phyloP scores from a whole-genome alignment of 129 eudicot species.

The Ambrosia artemisiifolia region DNA sequence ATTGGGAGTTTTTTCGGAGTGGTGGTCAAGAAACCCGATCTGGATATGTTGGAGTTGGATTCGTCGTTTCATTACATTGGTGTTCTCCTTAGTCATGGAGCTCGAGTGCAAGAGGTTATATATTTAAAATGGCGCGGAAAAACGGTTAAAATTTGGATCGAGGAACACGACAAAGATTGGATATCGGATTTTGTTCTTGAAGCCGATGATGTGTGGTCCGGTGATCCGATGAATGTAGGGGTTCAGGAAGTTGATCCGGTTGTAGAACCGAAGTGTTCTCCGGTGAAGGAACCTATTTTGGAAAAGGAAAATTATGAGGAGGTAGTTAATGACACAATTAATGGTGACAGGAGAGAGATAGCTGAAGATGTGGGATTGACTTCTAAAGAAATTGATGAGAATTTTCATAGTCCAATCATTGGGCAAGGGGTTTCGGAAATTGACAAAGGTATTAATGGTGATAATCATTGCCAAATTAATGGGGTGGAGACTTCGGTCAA shows the following conservation, averaged over 20 bases:
- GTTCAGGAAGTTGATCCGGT: not conserved
- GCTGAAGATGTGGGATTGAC: not conserved
- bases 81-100: not conserved
- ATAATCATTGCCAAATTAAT: no score
- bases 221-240: not conserved
- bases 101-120: not conserved
- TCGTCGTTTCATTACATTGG: not conserved
- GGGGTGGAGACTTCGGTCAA: not conserved
- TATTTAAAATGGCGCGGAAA: not conserved
- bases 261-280: not conserved
- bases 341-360: not conserved
- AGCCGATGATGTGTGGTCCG: not conserved
- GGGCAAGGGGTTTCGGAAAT: no score
- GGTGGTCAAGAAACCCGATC: not conserved
- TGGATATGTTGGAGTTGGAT: not conserved
- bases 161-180: not conserved
- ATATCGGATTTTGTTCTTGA: not conserved
- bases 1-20: not conserved
- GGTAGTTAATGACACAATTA: not conserved
- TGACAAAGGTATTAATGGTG: no score
- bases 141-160: not conserved
- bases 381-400: not conserved
- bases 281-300: not conserved
- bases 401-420: not conserved
- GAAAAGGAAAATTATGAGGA: not conserved